These are phyloP conservation scores for Globisporangium nagaii DNA, from an alignment of 352 stramenopile species.

Conservation along the genomic window DNA sequence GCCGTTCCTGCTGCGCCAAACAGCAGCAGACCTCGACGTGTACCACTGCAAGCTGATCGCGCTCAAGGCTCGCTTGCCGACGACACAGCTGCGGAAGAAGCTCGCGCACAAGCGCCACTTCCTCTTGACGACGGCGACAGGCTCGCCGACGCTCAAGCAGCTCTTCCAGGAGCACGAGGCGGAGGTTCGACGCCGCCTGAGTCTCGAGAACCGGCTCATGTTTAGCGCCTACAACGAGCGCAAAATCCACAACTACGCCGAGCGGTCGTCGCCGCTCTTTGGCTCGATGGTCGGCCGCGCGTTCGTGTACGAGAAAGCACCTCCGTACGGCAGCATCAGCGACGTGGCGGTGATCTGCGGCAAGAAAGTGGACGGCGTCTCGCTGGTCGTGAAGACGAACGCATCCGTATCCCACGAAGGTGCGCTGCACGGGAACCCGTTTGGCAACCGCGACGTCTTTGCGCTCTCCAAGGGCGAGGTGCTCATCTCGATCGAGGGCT, in stretches of 20 bases:
- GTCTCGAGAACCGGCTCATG: slow-evolving; percentile 70
- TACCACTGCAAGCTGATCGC: slow-evolving; percentile 46
- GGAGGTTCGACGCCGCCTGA: slow-evolving; percentile 46
- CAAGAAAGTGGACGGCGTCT: slow-evolving; percentile 72
- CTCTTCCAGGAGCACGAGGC: slow-evolving; percentile 59
- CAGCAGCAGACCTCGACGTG: slow-evolving; percentile 34
- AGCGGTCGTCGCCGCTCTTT: slow-evolving; percentile 43
- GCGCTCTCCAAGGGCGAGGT: slow-evolving; percentile 46
- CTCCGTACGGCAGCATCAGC: slow-evolving; percentile 59
- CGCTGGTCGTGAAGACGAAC: slow-evolving; percentile 54
- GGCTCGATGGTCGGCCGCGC: slow-evolving; percentile 29
- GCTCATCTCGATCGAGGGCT: slow-evolving; percentile 59
- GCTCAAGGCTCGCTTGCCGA: slow-evolving; percentile 23
- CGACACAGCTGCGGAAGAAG: slow-evolving; percentile 19
- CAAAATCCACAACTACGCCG: slow-evolving; percentile 56
- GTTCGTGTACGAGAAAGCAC: slow-evolving; percentile 62
- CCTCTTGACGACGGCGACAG: slow-evolving; percentile 32
- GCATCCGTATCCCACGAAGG: slow-evolving; percentile 34
- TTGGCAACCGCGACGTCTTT: slow-evolving; percentile 63
- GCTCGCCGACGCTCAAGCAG: slow-evolving; percentile 67
- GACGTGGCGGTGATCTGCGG: slow-evolving; percentile 58
- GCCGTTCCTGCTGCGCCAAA: slow-evolving; percentile 40
- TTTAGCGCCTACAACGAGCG: slow-evolving; percentile 67
- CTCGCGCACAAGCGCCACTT: slow-evolving; percentile 17
- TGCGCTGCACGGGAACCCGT: slow-evolving; percentile 59